Conservation (phyloP, 208 protist species). For the Wallacemonas sp. region DNA sequence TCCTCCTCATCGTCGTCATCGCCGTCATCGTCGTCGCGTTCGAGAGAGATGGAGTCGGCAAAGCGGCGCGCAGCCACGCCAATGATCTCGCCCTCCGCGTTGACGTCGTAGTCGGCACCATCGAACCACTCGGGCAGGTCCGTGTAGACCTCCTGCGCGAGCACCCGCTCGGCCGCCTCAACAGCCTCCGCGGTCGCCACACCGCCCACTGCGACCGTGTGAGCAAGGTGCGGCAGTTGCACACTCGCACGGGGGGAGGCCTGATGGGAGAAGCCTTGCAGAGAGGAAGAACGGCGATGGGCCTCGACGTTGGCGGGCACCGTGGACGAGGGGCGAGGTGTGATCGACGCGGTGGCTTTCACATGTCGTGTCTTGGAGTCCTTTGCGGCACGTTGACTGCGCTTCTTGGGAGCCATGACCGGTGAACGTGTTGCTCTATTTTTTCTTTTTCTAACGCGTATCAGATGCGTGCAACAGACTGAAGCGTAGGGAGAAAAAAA, state of each 20-base stretch:
- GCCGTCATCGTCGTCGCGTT: not conserved
- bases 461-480: not conserved
- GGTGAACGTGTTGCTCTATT: too few species aligned
- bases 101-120: constrained; percentile 12
- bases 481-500: not conserved
- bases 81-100: constrained; percentile 11
- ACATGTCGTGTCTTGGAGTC: too few species aligned
- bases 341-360: constrained; percentile 11
- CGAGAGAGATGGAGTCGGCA: not conserved
- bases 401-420: not conserved
- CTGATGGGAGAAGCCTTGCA: constrained; percentile 14
- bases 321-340: too few species aligned
- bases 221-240: not conserved
- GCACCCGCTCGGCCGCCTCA: not conserved
- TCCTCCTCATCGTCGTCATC: not conserved
- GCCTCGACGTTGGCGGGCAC: too few species aligned
- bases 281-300: not conserved
- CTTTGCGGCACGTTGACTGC: constrained; percentile 3
- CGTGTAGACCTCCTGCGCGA: constrained; percentile 1
- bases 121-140: constrained; percentile 8
- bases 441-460: constrained; percentile 3
- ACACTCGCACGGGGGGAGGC: not conserved
- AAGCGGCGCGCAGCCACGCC: constrained; percentile 12
- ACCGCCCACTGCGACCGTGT: not conserved
- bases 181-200: not conserved